Percentiles rank a stretch among this genome's conserved stretches.
Evolutionary conservation across 768 basidiomycete genomes (phyloP).

Genomic region (Clitopilus hobsonii): DNA sequence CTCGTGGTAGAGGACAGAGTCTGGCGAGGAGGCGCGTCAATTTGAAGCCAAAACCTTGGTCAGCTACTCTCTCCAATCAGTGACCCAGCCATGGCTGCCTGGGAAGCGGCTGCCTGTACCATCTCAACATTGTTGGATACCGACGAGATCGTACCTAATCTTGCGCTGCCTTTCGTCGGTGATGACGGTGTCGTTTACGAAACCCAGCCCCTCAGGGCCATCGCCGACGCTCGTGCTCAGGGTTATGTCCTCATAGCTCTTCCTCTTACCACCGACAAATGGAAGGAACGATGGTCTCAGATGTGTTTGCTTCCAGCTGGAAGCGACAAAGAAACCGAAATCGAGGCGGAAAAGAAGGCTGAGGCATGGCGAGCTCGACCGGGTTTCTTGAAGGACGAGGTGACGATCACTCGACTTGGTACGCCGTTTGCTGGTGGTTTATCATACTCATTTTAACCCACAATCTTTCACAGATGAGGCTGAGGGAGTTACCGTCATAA

Average conservation of each 20-base stretch:
- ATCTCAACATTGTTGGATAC: constrained; percentile 13
- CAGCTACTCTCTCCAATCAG: too few species aligned
- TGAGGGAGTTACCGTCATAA: constrained; percentile 65
- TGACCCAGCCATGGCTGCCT: constrained; percentile 22
- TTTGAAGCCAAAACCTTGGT: too few species aligned
- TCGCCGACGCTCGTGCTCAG: constrained; percentile 48
- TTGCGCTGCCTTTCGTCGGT: background rate
- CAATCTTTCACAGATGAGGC: constrained; percentile 58
- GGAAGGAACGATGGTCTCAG: constrained; percentile 83
- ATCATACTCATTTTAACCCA: background rate
- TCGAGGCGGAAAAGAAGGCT: constrained; percentile 54
- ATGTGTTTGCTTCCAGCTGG: constrained; percentile 74
- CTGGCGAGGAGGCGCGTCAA: too few species aligned
- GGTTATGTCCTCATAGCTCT: constrained; percentile 76
- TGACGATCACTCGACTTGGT: constrained; percentile 89
- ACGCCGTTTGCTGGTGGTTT: constrained; percentile 20
- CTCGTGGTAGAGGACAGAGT: background rate
- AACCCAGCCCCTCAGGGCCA: constrained; percentile 48
- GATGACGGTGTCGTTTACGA: constrained; percentile 16
- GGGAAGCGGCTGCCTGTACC: constrained; percentile 26
- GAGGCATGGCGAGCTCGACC: constrained; percentile 88
- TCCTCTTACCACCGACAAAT: constrained; percentile 85
- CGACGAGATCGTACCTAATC: constrained; percentile 4
- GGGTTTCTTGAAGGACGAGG: constrained; percentile 75
- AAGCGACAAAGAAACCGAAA: constrained; percentile 31